A percentile compares a stretch with the other conserved stretches of the same genome.
Evolutionary conservation across 2,329 filamentous ascomycete genomes (phyloP).

Genomic region (Torrubiellomyces zombiae): DNA sequence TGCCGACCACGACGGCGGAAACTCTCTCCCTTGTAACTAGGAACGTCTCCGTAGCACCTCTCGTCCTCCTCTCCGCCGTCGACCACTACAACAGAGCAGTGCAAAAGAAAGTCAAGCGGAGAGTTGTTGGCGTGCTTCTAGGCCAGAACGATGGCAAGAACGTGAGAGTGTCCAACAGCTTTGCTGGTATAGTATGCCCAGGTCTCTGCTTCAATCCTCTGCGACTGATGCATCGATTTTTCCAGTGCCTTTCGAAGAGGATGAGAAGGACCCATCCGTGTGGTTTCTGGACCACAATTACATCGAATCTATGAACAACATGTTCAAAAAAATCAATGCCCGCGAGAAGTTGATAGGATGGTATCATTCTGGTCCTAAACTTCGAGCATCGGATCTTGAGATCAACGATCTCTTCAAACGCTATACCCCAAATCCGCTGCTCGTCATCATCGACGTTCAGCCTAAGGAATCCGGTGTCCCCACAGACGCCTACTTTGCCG

Average conservation of each 20-base stretch:
- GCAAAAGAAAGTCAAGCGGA: slow-evolving; percentile 68
- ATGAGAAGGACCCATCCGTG: slow-evolving; percentile 94
- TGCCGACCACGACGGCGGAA: slow-evolving; percentile 95
- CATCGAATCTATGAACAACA: slow-evolving; percentile 98
- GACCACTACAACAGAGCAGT: slow-evolving; percentile 94
- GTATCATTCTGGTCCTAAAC: slow-evolving; percentile 97
- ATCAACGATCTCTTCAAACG: slow-evolving; percentile 99
- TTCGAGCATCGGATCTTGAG: slow-evolving; percentile 89
- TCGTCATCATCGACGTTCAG: slow-evolving; percentile 97
- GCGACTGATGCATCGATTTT: slow-evolving; percentile 5
- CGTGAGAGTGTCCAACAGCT: slow-evolving; percentile 96
- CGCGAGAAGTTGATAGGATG: slow-evolving; percentile 97
- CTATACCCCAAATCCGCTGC: slow-evolving; percentile 89
- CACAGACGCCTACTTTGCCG: slow-evolving; percentile 96
- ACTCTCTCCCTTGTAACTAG: slow-evolving; percentile 86
- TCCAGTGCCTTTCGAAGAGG: slow-evolving; percentile 92
- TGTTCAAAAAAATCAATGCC: slow-evolving; percentile 99
- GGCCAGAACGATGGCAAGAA: slow-evolving; percentile 94
- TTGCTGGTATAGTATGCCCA: slow-evolving; percentile 51
- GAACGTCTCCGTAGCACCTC: slow-evolving; percentile 90
- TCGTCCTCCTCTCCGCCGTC: slow-evolving; percentile 93
- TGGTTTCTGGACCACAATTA: slow-evolving; percentile 99
- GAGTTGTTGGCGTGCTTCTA: slow-evolving; percentile 86
- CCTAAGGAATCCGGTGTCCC: slow-evolving; percentile 95
- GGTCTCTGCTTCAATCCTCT: background rate